Evolutionary conservation across 257 asterid genomes (phyloP).

Genomic region (Vinca minor): DNA sequence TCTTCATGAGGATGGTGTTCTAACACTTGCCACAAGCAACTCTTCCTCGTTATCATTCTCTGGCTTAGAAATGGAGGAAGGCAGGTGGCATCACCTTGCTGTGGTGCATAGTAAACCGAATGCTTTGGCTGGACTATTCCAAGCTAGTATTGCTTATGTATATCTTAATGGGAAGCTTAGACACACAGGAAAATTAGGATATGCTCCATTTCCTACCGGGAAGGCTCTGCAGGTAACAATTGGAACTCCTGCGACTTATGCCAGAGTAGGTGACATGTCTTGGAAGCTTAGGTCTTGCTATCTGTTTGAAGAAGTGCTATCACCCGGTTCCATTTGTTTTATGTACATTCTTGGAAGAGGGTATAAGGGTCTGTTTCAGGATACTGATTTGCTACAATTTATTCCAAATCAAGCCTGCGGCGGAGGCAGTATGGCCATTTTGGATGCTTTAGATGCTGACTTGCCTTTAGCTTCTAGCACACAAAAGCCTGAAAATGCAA

Average conservation of each 20-base stretch:
- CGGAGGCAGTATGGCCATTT: conserved; percentile 97
- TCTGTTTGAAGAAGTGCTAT: conserved; percentile 95
- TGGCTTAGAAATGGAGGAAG: conserved; percentile 93
- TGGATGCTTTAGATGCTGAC: conserved; percentile 89
- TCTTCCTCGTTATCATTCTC: conserved; percentile 81
- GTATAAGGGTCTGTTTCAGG: conserved; percentile 95
- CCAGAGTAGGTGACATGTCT: conserved; percentile 72
- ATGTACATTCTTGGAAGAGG: conserved; percentile 97
- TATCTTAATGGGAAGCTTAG: conserved; percentile 88
- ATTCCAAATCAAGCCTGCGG: conserved; percentile 99
- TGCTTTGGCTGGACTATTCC: conserved; percentile 99
- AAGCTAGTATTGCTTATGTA: conserved; percentile 90
- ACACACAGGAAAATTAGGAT: conserved; percentile 93
- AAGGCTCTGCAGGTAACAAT: conserved; percentile 89
- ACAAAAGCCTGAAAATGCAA: conserved; percentile 66
- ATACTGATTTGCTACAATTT: conserved; percentile 73
- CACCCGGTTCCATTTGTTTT: conserved; percentile 93
- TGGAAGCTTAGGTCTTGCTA: conserved; percentile 95
- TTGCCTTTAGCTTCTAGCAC: conserved; percentile 49
- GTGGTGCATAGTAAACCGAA: conserved; percentile 98
- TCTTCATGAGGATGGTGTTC: conserved; percentile 83
- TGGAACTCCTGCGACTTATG: conserved; percentile 78
- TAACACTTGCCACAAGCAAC: conserved; percentile 88
- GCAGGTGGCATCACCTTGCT: conserved; percentile 98
- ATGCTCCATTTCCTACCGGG: conserved; percentile 91